Evolutionary conservation across 2,329 filamentous ascomycete genomes (phyloP), one percentile per base, ranked within the genome.

Genomic region (Trichophyton rubrum): DNA sequence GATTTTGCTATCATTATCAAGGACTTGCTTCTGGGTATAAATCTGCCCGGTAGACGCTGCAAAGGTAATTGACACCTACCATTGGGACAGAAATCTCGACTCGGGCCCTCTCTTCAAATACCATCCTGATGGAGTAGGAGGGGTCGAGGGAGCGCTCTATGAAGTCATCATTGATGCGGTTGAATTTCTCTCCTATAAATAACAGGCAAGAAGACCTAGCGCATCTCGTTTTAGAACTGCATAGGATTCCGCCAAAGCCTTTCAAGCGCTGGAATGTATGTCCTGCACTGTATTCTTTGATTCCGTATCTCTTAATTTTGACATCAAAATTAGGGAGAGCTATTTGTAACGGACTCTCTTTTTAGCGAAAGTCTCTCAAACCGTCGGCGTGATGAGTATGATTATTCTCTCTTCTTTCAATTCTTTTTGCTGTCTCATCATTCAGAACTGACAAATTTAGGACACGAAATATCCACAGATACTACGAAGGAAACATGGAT

Each of bases 1-100:
- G 60, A 61, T 24, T 17, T 61, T 22, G 45, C 41, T 7, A 7
- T 40, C 24, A 61, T 61, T 33, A 56, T 61, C 11, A 35, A 59
- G 33, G 40, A 55, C n/a, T 41, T 59, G 22, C 57, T 62, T 20
- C 33, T 59, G 7, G 3, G 6, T 2, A 40, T n/a, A 56, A 8
- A 41, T 58, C 8, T 35, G 38, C 7, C 17, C 56, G n/a, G 47
- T 8, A 24, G 22, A 30, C 9, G 35, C 57, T 22, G 60, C 57
- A 43, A 20, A 40, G 33, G 8, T 45, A 45, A 35, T 59, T 11
- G 47, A 58, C 17, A n/a, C 43, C 15, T 59, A 61, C 47, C 59
- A 59, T 22, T 59, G 60, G 60, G 58, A 59, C 5, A 33, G 56
- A 40, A 56, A 49, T 33, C 20, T 30, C 15, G 49, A 58, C 13